These are phyloP conservation scores for Fusarium tuaranense DNA, from an alignment of 2,329 filamentous ascomycete genomes.

Conservation along the genomic window DNA sequence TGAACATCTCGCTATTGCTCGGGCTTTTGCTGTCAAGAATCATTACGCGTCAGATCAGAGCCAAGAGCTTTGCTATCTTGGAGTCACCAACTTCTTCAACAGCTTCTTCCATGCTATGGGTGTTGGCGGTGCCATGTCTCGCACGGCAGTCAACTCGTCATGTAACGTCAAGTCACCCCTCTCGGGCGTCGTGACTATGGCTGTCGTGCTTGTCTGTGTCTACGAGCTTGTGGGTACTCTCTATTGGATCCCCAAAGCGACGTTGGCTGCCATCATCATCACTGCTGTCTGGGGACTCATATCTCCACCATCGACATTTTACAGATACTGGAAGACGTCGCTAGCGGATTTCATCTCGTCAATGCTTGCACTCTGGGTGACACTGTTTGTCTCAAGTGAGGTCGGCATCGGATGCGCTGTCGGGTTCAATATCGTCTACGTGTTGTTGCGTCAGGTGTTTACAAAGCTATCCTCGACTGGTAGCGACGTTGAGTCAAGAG, in stretches of 20 bases:
- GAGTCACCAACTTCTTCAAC: constrained; percentile 72
- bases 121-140: constrained; percentile 74
- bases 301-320: constrained; percentile 68
- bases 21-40: constrained; percentile 71
- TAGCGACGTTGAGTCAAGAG: constrained; percentile 45
- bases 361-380: constrained; percentile 74
- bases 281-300: constrained; percentile 73
- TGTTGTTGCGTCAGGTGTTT: constrained; percentile 70
- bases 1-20: constrained; percentile 74
- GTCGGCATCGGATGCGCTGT: constrained; percentile 70
- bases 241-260: constrained; percentile 76
- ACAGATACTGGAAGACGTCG: constrained; percentile 73
- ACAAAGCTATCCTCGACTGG: constrained; percentile 50
- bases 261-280: constrained; percentile 74
- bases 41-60: constrained; percentile 73
- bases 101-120: constrained; percentile 74
- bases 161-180: constrained; percentile 72
- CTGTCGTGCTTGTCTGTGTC: constrained; percentile 70
- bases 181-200: constrained; percentile 70
- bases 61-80: constrained; percentile 74
- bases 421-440: constrained; percentile 73
- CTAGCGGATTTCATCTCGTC: constrained; percentile 73
- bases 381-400: constrained; percentile 70
- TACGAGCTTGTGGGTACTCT: constrained; percentile 71
- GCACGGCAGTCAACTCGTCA: constrained; percentile 75